Evolutionary conservation across 2,329 filamentous ascomycete species (phyloP).

Genomic region (Onygena corvina): DNA sequence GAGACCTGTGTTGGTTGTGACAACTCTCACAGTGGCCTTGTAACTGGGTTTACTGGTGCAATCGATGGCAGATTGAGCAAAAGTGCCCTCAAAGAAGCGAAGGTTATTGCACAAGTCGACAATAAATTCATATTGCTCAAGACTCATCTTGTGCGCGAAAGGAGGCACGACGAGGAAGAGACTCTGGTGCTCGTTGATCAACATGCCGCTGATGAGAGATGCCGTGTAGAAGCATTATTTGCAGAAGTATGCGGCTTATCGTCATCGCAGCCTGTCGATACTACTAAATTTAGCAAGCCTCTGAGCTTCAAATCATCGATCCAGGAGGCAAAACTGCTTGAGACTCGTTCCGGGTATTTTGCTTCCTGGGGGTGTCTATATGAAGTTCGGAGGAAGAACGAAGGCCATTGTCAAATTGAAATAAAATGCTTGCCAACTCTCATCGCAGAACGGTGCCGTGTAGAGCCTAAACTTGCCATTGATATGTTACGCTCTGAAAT

Average conservation of each 20-base stretch:
- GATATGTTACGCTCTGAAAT: conserved; percentile 63
- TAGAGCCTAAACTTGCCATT: conserved; percentile 59
- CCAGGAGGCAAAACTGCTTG: conserved; percentile 50
- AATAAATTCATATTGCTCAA: conserved; percentile 73
- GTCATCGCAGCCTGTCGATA: conserved; percentile 15
- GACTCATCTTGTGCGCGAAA: conserved; percentile 8
- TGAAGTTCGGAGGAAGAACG: conserved; percentile 24
- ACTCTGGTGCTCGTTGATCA: conserved; percentile 73
- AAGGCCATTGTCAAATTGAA: conserved; percentile 24
- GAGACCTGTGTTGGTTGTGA: not conserved
- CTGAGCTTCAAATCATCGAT: conserved; percentile 53
- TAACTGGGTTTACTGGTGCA: not conserved
- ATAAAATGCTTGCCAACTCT: conserved; percentile 54
- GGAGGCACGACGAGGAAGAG: conserved; percentile 13
- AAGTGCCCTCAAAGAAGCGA: conserved; percentile 45
- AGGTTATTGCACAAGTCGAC: conserved; percentile 73
- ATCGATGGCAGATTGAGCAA: conserved; percentile 44
- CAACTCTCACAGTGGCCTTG: not conserved
- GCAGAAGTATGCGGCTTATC: conserved; percentile 38
- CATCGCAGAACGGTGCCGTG: conserved; percentile 63
- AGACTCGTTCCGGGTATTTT: conserved; percentile 46
- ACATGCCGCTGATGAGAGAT: conserved; percentile 85
- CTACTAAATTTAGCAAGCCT: conserved; percentile 36
- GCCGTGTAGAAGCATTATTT: conserved; percentile 64
- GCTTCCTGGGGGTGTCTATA: conserved; percentile 64